Percentiles rank a stretch among this genome's conserved stretches.
These are phyloP conservation scores for Lodderomyces elongisporus DNA, from an alignment of 1,139 yeast genomes.

Conservation along the genomic window DNA sequence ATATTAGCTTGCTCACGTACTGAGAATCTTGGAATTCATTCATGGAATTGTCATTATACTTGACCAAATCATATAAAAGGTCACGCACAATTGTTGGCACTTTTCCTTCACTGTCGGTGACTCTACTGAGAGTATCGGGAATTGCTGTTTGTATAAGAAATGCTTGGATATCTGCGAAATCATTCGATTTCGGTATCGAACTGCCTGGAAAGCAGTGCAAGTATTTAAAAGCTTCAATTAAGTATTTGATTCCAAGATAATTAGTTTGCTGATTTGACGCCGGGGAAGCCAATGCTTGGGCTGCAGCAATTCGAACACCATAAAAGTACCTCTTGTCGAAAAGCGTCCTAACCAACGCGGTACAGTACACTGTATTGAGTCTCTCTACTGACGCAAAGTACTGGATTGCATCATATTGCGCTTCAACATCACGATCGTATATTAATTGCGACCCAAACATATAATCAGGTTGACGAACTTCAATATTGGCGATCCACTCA, in stretches of 20 bases:
- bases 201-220: constrained; percentile 70
- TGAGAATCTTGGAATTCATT: constrained; percentile 73
- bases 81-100: constrained; percentile 62
- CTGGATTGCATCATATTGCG: constrained; percentile 79
- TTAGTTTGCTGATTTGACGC: constrained; percentile 58
- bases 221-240: constrained; percentile 63
- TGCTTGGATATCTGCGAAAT: constrained; percentile 63
- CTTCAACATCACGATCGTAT: constrained; percentile 94
- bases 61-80: constrained; percentile 64
- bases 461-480: constrained; percentile 86
- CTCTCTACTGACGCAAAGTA: constrained; percentile 61
- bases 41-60: constrained; percentile 81
- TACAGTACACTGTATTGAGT: constrained; percentile 64
- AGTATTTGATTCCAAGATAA: constrained; percentile 68
- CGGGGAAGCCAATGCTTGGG: constrained; percentile 65
- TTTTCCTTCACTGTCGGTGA: constrained; percentile 60
- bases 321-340: constrained; percentile 84
- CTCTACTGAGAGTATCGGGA: constrained; percentile 54
- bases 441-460: constrained; percentile 93
- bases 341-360: constrained; percentile 71
- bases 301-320: constrained; percentile 88
- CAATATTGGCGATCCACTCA: constrained; percentile 87
- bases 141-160: constrained; percentile 70
- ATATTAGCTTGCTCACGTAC: constrained; percentile 58
- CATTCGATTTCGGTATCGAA: constrained; percentile 70